Base-by-base conservation (phyloP, 2,329 filamentous ascomycete genomes). In the Ophiostoma triangulosporum region DNA sequence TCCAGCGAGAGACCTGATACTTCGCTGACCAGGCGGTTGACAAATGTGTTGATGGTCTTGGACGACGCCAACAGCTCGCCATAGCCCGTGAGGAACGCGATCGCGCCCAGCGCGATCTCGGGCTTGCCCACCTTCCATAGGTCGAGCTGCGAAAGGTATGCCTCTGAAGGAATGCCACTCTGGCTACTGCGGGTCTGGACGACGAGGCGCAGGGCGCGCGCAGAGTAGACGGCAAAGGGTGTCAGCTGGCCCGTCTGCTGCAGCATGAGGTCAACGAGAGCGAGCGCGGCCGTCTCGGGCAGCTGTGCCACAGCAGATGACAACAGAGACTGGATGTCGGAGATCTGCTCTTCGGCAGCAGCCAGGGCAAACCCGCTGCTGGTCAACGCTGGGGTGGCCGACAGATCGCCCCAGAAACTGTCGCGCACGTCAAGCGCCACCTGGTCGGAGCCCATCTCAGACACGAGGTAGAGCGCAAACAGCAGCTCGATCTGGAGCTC, bases 1-100 rank as follows among this genome's bases (percentile, higher is more conserved):
- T 68, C 69, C 9, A 48, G 27, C 8, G 27, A 22, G 0, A 74
- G 70, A 6, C 73, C 76, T 1, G 77, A 72, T n/a, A 81, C 61
- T 56, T 84, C 78, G 58, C 79, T 82, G 31, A 83, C 68, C 0
- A 84, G 68, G 12, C 76, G 72, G 60, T 82, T 83, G 62, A 74
- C 77, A 38, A 83, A 71, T 50, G 69, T 80, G 53, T 67, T 75
- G 22, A 76, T 64, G 1, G 65, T 56, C 57, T 72, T 76, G 0
- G 75, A 79, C 0, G 69, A 63, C 4, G 69, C 68, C 6, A 78
- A 64, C 2, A 68, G 64, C 59, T 79, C 73, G 2, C 74, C 73
- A 27, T 81, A 68, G 0, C 78, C 79, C 1, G 66, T 61, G 3
- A 83, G 61, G 3, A 80, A 64, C 0, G 76, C 78, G 2, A 72